Percentiles rank a stretch among this genome's conserved stretches.
Conservation (phyloP, 176 grass and related monocot genomes). For the Ensete glaucum region DNA sequence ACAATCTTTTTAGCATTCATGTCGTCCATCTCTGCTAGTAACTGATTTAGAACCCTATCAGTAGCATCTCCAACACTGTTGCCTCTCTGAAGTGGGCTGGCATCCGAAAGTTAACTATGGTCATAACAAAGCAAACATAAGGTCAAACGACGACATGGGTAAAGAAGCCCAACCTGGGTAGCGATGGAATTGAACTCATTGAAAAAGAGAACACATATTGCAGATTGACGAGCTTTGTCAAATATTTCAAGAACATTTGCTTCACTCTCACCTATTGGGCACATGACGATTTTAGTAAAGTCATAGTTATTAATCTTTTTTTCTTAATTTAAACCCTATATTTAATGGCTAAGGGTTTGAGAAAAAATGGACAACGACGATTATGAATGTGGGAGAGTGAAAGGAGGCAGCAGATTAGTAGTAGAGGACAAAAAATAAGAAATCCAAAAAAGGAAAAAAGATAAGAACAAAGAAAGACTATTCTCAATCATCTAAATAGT, state of each 20-base stretch:
- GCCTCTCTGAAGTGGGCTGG: conserved; percentile 36
- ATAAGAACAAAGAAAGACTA: too few relatives aligned
- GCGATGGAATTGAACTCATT: conserved; percentile 80
- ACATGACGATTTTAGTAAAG: too few relatives aligned
- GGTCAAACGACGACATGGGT: neutral
- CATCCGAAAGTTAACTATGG: neutral
- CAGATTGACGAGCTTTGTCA: conserved; percentile 39
- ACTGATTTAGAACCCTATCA: conserved; percentile 72
- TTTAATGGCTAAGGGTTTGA: too few relatives aligned
- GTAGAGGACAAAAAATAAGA: too few relatives aligned
- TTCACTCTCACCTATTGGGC: conserved; percentile 46
- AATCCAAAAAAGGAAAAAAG: too few relatives aligned
- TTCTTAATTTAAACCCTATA: too few relatives aligned
- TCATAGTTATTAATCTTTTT: too few relatives aligned
- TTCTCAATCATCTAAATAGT: too few relatives aligned
- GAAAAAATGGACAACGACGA: too few relatives aligned
- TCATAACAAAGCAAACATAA: conserved; percentile 7
- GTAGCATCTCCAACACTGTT: conserved; percentile 62
- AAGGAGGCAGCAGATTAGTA: too few relatives aligned
- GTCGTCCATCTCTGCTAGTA: conserved; percentile 84
- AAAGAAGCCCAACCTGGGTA: conserved; percentile 43
- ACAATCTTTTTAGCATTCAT: conserved; percentile 81
- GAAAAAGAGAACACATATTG: conserved; percentile 74
- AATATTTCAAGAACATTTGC: conserved; percentile 66
- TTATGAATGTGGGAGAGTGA: too few relatives aligned